phyloP scores from a whole-genome alignment of 345 rosid genomes.

The Nasturtium officinale region DNA sequence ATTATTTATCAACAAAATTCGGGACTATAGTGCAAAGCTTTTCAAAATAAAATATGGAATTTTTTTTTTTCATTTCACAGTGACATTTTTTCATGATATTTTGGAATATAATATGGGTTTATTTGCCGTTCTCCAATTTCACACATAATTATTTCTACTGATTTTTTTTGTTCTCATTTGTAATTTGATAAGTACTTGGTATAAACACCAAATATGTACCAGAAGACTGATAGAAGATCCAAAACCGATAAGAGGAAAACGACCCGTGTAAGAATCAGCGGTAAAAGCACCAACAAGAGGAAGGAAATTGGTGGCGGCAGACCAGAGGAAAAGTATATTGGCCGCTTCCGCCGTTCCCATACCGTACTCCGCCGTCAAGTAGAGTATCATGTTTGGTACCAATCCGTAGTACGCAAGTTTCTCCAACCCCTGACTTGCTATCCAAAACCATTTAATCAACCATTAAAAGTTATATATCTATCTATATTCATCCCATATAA shows the following conservation, averaged over 20 bases:
- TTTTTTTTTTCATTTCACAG: too few species aligned
- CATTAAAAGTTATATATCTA: neutral
- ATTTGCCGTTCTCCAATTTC: neutral
- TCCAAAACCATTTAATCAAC: constrained; percentile 1
- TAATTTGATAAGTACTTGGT: too few species aligned
- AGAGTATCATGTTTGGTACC: constrained; percentile 62
- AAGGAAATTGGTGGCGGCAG: constrained; percentile 55
- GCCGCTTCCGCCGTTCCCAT: constrained; percentile 53
- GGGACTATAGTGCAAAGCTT: neutral
- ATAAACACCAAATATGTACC: constrained; percentile 40
- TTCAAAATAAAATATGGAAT: too few species aligned
- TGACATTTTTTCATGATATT: too few species aligned
- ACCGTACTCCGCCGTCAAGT: constrained; percentile 55
- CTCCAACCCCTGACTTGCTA: constrained; percentile 73
- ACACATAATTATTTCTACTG: neutral
- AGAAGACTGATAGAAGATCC: constrained; percentile 54
- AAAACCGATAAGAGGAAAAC: constrained; percentile 53
- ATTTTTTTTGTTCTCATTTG: neutral
- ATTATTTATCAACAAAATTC: neutral
- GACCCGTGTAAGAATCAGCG: constrained; percentile 71
- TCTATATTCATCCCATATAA: neutral
- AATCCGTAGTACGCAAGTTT: constrained; percentile 59
- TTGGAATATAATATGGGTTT: too few species aligned
- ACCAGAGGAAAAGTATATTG: constrained; percentile 57
- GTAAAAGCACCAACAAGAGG: constrained; percentile 67